Evolutionary conservation across 1,284 basidiomycete genomes (phyloP), one percentile per base, ranked within the genome.

Genomic region (Meira nashicola): DNA sequence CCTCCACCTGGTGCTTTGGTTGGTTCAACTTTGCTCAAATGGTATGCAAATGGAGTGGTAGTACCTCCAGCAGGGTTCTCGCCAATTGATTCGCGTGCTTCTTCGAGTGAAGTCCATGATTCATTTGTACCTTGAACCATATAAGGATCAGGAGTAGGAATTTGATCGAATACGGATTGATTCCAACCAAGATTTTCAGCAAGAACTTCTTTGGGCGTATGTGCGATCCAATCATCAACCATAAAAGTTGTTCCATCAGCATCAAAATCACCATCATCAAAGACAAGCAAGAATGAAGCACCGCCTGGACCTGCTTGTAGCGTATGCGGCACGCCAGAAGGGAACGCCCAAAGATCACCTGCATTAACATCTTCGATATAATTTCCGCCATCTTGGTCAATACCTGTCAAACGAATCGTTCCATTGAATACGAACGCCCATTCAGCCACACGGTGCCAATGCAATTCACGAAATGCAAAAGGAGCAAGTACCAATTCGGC

Each of bases 261-360:
- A 47, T 47, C 52, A 38, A 54, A 44, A 44, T 41, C 37, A 17
- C 58, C 47, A 11, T 54, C 48, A 55, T 39, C 28, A 65, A 83
- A 63, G 54, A 87, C 86, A 67, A 89, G 80, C 39, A 89, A 78
- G 74, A 88, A 89, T 9, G 84, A 80, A 2, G 87, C 87, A 1
- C 83, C 83, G 2, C 79, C 79, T 55, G 84, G 83, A 23, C 77
- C 79, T 58, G 84, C 87, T 79, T 89, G 87, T 28, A 89, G 80
- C 33, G 83, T 83, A 71, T 86, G 84, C 7, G 84, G 83, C 59
- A 85, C 28, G 10, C 68, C 67, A 6, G 54, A 25, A 4, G 60
- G 60, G 33, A 69, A 70, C 21, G 28, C 57, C 68, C 64, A 66
- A 11, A 64, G 49, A 49, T 71, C 69, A 19, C 68, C 69, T 9